These are phyloP conservation scores for Solanum bukasovii DNA, from an alignment of 257 asterid genomes.

Conservation along the genomic window DNA sequence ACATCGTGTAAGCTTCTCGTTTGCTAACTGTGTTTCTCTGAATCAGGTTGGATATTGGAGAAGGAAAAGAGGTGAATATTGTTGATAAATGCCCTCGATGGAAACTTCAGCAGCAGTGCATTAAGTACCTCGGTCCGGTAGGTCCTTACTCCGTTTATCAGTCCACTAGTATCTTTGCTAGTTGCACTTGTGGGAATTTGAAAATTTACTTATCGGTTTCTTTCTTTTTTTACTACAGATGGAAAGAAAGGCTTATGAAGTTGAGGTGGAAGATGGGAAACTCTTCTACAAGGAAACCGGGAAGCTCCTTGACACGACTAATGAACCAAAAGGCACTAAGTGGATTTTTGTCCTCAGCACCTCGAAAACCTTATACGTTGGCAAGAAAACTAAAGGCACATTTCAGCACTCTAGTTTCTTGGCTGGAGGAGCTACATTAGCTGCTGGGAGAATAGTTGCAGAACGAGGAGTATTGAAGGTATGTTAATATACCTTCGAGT, in stretches of 20 bases:
- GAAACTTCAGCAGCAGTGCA: conserved; percentile 95
- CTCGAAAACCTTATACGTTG: conserved; percentile 61
- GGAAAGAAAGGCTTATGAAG: conserved; percentile 80
- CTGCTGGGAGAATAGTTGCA: conserved; percentile 86
- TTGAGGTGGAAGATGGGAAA: conserved; percentile 60
- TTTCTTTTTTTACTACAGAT: conserved; percentile 27
- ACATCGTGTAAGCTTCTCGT: not conserved
- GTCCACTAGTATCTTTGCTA: not conserved
- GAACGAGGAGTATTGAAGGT: conserved; percentile 76
- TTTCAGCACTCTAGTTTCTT: conserved; percentile 92
- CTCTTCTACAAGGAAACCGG: conserved; percentile 46
- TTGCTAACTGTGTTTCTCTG: conserved; percentile 2
- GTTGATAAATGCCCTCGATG: conserved; percentile 67
- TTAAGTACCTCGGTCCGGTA: conserved; percentile 94
- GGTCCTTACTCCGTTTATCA: conserved; percentile 2
- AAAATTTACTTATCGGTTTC: not conserved
- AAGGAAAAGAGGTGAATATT: conserved; percentile 78
- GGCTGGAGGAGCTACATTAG: conserved; percentile 92
- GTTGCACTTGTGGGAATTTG: not conserved
- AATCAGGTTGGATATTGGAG: conserved; percentile 86
- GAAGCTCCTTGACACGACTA: conserved; percentile 48
- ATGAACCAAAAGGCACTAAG: conserved; percentile 60
- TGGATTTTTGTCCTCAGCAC: conserved; percentile 98
- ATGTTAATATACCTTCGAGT: not conserved
- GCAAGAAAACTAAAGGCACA: conserved; percentile 75